phyloP scores from a whole-genome alignment of 2,329 filamentous ascomycete species.

The Phialophora macrospora region DNA sequence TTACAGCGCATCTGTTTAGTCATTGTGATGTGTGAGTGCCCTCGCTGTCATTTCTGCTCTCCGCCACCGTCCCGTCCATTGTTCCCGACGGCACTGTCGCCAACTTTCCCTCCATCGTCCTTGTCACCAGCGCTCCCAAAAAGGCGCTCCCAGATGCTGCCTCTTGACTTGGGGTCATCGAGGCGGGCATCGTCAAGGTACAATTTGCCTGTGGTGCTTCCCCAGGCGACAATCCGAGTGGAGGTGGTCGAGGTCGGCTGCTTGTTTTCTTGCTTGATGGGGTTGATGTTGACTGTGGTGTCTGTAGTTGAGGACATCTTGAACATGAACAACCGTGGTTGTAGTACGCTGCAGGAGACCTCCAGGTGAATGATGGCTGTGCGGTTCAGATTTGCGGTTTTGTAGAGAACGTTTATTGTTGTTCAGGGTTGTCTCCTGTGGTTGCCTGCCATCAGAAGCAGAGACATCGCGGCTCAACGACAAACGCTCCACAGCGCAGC shows the following conservation, averaged over 20 bases:
- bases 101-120: background rate
- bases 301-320: background rate
- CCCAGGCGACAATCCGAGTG: conserved; percentile 22
- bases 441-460: background rate
- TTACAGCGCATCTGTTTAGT: background rate
- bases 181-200: conserved; percentile 18
- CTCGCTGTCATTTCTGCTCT: too few species aligned
- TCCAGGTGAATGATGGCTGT: background rate
- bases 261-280: conserved; percentile 1
- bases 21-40: too few species aligned
- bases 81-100: background rate
- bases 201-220: conserved; percentile 23
- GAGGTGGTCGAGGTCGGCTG: background rate
- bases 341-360: background rate
- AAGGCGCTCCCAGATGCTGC: conserved; percentile 1
- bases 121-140: background rate
- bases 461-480: background rate
- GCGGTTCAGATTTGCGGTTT: background rate
- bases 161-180: conserved; percentile 5
- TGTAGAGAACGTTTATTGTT: background rate
- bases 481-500: background rate
- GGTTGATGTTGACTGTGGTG: background rate
- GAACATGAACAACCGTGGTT: background rate
- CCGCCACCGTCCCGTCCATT: too few species aligned
- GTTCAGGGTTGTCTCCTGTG: background rate